Evolutionary conservation across 257 asterid genomes (phyloP), one percentile per base, ranked within the genome.

Genomic region (Przewalskia tangutica): DNA sequence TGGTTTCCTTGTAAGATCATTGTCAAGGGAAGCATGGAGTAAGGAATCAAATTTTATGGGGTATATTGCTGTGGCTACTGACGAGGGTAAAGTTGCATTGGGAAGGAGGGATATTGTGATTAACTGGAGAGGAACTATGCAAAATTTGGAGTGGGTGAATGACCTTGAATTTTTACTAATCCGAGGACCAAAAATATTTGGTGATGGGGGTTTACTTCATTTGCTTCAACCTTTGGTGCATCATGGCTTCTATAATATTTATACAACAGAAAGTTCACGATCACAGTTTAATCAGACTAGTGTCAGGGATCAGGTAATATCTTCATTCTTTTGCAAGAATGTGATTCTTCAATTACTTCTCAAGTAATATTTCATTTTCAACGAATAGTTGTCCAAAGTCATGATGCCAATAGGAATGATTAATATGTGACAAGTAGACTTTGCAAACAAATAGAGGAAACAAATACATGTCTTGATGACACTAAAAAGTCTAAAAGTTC

Each of bases 51-150:
- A 27, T 27, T 27, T 27, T 27, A 27, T 27, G 32, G 32, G 32
- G 32, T 27, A 27, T 27, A 27, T 27, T 34, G 98, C 94, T 1
- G 98, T 93, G 88, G 95, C 97, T 0, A 95, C 95, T 0, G 97
- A 95, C 42, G 97, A 89, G 58, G 98, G 95, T 75, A 89, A 88
- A 53, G 7, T 5, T 1, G 90, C 76, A 3, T 56, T 95, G 34
- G 98, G 98, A 7, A 84, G 98, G 27, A 89, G 98, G 84, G 98
- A 95, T 55, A 91, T 95, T 70, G 79, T 92, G 89, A 70, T 93
- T 7, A 91, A 87, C 18, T 95, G 98, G 98, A 89, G 98, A 78
- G 98, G 98, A 68, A 92, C 98, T 0, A 56, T 88, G 81, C 70
- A 83, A 83, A 77, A 86, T 1, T 77, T 95, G 44, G 98, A 95